Base-by-base conservation (phyloP, 108 stramenopile genomes). In the Aureococcus anophagefferens region DNA sequence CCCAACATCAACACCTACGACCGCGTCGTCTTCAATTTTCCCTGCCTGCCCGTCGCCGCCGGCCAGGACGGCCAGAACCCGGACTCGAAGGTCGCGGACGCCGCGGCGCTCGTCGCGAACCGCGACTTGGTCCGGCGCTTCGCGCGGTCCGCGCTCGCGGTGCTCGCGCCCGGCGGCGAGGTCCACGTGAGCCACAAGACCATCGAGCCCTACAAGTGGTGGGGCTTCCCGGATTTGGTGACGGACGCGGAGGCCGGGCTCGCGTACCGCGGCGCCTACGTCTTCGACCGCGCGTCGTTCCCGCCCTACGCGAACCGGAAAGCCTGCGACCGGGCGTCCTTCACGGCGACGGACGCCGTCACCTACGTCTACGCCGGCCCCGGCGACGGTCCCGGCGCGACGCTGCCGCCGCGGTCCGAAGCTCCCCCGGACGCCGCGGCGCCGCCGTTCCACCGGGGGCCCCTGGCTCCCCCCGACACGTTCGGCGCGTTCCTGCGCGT, bases 41-140 rank as follows among this genome's bases (percentile, higher is more conserved):
- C 94, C 17, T 95, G 94, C 77, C 86, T 88, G 0, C 88, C 90
- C 33, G 86, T 88, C 67, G 76, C 69, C 4, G 76, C 63, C 9
- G 94, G 94, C 16, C 83, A 88, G 80, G 94, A 95, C 80, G 94
- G 92, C n/a, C 91, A 95, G 75, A 89, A 90, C 68, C 21, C 17
- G 25, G 51, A 11, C 3, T 59, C 51, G 7, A 28, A 28, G 51
- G 25, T 25, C 7, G 25, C 21, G 21, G 51, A 59, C 51, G 51
- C 14, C 25, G 71, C 86, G 21, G 89, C 78, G 36, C 90, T 95
- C 89, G 91, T 91, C 63, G 66, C 76, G 5, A 95, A 95, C 79
- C 89, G 88, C 70, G 66, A 75, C 4, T 66, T 95, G 5, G 73
- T 93, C 0, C 67, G 83, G 51, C 66, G 66, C 28, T 94, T 92